These are phyloP conservation scores for Pistacia atlantica DNA, from an alignment of 345 rosid genomes.

Conservation along the genomic window DNA sequence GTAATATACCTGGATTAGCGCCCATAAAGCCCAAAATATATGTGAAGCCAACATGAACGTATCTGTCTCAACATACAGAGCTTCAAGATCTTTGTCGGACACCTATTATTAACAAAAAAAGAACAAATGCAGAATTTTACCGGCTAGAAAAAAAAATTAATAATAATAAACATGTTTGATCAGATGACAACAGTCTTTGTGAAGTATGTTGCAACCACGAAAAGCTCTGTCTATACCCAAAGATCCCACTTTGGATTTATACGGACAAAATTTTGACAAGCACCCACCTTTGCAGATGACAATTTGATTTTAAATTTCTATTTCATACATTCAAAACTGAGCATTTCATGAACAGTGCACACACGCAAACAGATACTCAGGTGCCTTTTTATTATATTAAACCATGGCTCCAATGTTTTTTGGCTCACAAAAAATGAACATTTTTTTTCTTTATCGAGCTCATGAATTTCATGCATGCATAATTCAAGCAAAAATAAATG, in stretches of 20 bases:
- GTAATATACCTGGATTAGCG: conserved; percentile 75
- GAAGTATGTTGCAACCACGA: neutral
- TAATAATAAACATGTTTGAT: neutral
- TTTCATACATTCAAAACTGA: neutral
- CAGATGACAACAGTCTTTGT: neutral
- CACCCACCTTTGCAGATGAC: neutral
- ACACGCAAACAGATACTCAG: neutral
- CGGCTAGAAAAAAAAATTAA: neutral
- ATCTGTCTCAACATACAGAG: conserved; percentile 67
- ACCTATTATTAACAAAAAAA: conserved; percentile 42
- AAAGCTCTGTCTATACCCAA: neutral
- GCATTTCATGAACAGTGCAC: neutral
- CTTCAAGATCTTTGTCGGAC: conserved; percentile 58
- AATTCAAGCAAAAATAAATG: neutral
- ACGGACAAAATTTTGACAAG: neutral
- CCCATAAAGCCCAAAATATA: conserved; percentile 94
- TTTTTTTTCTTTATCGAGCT: neutral
- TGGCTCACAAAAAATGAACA: neutral
- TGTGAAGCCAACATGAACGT: conserved; percentile 80
- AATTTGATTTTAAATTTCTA: neutral
- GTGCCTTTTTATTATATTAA: neutral
- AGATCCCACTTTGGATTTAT: neutral
- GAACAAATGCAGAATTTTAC: neutral
- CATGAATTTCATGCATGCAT: neutral
- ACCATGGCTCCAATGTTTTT: neutral